Evolutionary conservation across 2,329 filamentous ascomycete genomes (phyloP), one percentile per base, ranked within the genome.

Genomic region (Pochonia chlamydosporia): DNA sequence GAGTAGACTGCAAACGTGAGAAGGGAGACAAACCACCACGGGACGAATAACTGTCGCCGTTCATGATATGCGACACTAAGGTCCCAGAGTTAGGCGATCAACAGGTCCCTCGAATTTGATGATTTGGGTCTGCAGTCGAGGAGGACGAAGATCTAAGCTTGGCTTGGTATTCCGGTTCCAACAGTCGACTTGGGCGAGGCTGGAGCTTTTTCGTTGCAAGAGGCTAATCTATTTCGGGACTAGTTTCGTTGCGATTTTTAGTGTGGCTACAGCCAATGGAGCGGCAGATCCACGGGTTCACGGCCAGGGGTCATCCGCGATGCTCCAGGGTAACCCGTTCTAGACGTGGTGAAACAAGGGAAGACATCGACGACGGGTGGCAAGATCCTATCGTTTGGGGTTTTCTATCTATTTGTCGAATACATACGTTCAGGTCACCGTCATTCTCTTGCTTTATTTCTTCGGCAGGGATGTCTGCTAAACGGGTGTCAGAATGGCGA

Each of bases 1-100:
- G 35, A 25, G 60, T 63, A 18, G 26, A 37, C 28, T 13, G 33
- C 20, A 44, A 31, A 36, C 16, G 30, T 37, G 24, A 14, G 24
- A 18, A 18, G 23, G 16, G 10, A 64, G 67, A 64, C 60, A 47
- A 56, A 56, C 63, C 73, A 56, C 63, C 73, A 81, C 87, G 81
- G 59, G 85, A 82, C 63, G 82, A 82, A 69, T 91, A 92, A 66
- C 76, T 85, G 67, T 92, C 87, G 64, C 87, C 87, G 85, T 92
- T 92, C 88, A 93, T 93, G 50, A 51, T 81, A 47, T 16, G 40
- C 41, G 52, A 53, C 52, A 50, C 23, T 40, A 44, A n/a, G 39
- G 36, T 47, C 47, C 41, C 42, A 49, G 49, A 43, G 26, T 18
- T 39, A 44, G 52, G 47, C 44, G 46, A 46, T 48, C 43, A 49